phyloP scores from a whole-genome alignment of 495 filamentous ascomycete genomes.

The Annulohypoxylon nitens region DNA sequence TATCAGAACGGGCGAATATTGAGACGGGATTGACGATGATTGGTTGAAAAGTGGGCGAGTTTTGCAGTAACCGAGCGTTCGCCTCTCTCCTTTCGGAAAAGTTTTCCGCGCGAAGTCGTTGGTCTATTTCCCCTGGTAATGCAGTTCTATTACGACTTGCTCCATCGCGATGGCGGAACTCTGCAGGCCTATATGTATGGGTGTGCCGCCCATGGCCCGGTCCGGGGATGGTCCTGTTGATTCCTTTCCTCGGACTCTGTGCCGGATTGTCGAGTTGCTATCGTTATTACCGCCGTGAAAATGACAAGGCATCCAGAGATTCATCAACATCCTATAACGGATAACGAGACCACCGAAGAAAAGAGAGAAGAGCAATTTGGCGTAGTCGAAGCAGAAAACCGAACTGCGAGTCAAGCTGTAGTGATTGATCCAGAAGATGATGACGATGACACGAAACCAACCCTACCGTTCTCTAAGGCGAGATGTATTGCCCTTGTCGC shows the following conservation, averaged over 20 bases:
- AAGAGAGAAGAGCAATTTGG: slow-evolving; percentile 29
- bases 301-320: slow-evolving; percentile 36
- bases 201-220: slow-evolving; percentile 10
- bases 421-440: slow-evolving; percentile 32
- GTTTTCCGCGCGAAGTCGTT: background rate
- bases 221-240: background rate
- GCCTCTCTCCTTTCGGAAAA: slow-evolving; percentile 28
- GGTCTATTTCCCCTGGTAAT: slow-evolving; percentile 3
- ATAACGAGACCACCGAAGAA: slow-evolving; percentile 17
- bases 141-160: slow-evolving; percentile 21
- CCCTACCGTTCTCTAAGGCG: slow-evolving; percentile 59
- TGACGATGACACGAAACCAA: slow-evolving; percentile 27
- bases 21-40: slow-evolving; percentile 15
- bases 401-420: slow-evolving; percentile 13
- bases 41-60: slow-evolving; percentile 19
- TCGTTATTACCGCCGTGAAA: slow-evolving; percentile 16
- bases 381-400: slow-evolving; percentile 24
- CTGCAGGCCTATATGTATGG: slow-evolving; percentile 27
- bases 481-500: slow-evolving; percentile 62
- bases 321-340: slow-evolving; percentile 12
- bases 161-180: slow-evolving; percentile 36
- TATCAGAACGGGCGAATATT: slow-evolving; percentile 7
- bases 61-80: slow-evolving; percentile 8
- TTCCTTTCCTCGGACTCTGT: slow-evolving; percentile 5
- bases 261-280: slow-evolving; percentile 6